Base-by-base conservation (phyloP, 805 yeast genomes). In the Teunomyces pallodes region DNA sequence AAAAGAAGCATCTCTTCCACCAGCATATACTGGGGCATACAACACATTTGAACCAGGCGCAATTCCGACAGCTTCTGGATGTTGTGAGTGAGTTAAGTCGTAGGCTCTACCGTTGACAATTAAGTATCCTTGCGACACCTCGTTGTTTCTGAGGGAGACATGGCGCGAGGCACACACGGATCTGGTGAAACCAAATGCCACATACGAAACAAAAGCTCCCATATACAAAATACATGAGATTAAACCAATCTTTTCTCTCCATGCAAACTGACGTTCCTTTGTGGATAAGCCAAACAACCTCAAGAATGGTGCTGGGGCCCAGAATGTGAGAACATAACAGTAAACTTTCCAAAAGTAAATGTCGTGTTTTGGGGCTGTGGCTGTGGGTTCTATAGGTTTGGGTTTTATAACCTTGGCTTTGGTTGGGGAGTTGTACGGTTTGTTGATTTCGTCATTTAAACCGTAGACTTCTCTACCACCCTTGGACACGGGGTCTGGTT, bases 241-340 rank as follows among this genome's bases (percentile, higher is more conserved):
- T 39, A 94, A 75, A 1, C 90, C 98, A 46, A 91, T 86, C 62
- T 92, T 92, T 61, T 94, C 99, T 61, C 99, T 80, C 99, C 99
- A 94, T 0, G 98, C 98, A 74, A 83, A 82, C 63, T 91, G 97
- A 50, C 96, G 81, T 39, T 84, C 91, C 55, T 82, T 81, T 16
- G 86, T 82, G 30, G 79, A 78, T 78, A 92, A 77, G 2, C 98
- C 98, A 66, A 82, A 86, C 39, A 87, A 65, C 39, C 70, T 71
- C 58, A 90, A 68, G 30, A 90, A 53, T 0, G 90, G 84, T 2
- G 86, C 80, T 1, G 97, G 96, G 2, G 96, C 95, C 94, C 97
- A 92, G 65, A 90, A 90, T 0, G 99, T 91, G 31, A 94, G 70
- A 7, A 79, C 57, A 55, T 82, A 81, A 64, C 97, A 90, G 68